A percentile compares a stretch with the other conserved stretches of the same genome.
Evolutionary conservation across 164 flowering plant species (phyloP).

Genomic region (Pachysandra terminalis): DNA sequence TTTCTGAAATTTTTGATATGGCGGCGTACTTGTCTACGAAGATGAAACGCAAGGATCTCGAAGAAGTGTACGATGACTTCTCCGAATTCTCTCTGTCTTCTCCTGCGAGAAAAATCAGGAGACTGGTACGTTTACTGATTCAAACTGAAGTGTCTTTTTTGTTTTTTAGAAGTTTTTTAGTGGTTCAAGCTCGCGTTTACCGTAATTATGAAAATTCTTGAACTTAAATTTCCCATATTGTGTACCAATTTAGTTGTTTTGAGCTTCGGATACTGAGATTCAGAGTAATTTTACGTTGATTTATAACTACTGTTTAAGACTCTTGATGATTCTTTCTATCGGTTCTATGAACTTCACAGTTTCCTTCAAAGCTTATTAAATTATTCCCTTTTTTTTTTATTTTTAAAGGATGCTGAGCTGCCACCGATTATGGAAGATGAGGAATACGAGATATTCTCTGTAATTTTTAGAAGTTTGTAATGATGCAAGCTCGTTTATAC

Average conservation of each 20-base stretch:
- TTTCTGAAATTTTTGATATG: constrained; percentile 10
- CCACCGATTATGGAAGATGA: constrained; percentile 77
- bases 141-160: neutral
- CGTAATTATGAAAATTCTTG: no score
- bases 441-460: constrained; percentile 43
- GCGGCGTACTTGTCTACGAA: constrained; percentile 28
- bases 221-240: no score
- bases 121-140: constrained; percentile 48
- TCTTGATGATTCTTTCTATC: no score
- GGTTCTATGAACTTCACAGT: no score
- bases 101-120: constrained; percentile 78
- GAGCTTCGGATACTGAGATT: no score
- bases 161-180: neutral
- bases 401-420: constrained; percentile 51
- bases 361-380: neutral
- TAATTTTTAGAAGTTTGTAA: no score
- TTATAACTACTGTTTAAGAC: no score
- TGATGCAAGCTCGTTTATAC: no score
- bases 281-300: no score
- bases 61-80: constrained; percentile 62
- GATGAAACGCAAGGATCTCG: constrained; percentile 69
- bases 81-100: constrained; percentile 84
- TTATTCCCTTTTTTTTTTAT: no score
- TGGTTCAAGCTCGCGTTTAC: neutral
- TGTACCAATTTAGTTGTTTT: no score